These are phyloP conservation scores for Citrullus colocynthis DNA, from an alignment of 306 rosid genomes.

Conservation along the genomic window DNA sequence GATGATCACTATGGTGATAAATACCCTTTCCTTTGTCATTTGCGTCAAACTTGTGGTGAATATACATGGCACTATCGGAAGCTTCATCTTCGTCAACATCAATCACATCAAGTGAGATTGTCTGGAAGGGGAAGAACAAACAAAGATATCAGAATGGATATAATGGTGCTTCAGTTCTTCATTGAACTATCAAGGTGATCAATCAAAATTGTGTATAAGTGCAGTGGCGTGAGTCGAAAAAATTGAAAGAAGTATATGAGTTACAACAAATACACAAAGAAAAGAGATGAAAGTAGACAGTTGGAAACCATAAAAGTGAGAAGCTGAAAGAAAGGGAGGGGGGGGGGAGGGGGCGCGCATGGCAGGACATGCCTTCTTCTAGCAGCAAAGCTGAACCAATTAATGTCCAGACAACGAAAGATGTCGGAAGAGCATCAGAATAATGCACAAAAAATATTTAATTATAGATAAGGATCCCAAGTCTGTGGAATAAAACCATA, in stretches of 20 bases:
- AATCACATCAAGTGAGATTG: constrained; percentile 31
- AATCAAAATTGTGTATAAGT: not conserved
- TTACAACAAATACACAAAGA: not conserved
- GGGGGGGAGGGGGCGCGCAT: not conserved
- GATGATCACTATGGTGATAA: constrained; percentile 25
- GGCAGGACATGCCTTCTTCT: not conserved
- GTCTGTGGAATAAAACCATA: not conserved
- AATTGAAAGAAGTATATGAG: not conserved
- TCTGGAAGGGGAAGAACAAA: constrained; percentile 22
- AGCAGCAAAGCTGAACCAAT: not conserved
- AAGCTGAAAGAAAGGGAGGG: not conserved
- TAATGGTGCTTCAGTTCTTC: not conserved
- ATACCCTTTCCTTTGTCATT: constrained; percentile 46
- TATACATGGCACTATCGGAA: constrained; percentile 23
- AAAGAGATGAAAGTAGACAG: not conserved
- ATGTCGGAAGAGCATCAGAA: not conserved
- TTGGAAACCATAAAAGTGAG: not conserved
- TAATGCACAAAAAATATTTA: not conserved
- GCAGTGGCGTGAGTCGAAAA: not conserved
- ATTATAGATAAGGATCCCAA: not conserved
- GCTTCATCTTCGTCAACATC: constrained; percentile 41
- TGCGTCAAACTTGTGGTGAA: constrained; percentile 25
- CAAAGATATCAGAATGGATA: not conserved
- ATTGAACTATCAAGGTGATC: not conserved
- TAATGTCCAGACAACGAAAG: not conserved